Percentiles rank a stretch among this genome's conserved stretches.
phyloP scores from a whole-genome alignment of 306 rosid species.

The Lagenaria siceraria region DNA sequence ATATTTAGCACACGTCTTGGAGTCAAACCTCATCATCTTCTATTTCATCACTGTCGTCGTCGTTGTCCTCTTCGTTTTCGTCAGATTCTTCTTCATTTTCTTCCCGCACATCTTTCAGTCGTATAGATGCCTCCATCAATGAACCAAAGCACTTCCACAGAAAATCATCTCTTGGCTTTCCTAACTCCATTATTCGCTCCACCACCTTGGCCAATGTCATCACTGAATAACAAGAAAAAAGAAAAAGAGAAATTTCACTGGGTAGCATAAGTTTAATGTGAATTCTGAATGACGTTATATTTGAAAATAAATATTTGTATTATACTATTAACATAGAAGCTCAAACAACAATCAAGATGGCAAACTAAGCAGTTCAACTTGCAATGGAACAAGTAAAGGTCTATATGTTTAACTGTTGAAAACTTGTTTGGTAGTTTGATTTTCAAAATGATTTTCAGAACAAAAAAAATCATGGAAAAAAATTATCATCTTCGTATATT shows the following conservation, averaged over 20 bases:
- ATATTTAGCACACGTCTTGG: neutral
- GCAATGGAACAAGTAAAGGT: neutral
- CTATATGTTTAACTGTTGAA: neutral
- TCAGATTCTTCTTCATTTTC: slow-evolving; percentile 35
- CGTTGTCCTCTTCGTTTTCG: slow-evolving; percentile 25
- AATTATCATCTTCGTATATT: neutral
- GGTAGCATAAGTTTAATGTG: neutral
- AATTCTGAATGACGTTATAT: neutral
- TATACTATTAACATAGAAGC: neutral
- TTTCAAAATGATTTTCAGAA: neutral
- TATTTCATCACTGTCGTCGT: slow-evolving; percentile 27
- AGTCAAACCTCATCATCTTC: slow-evolving; percentile 57
- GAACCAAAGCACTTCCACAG: slow-evolving; percentile 45
- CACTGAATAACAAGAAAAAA: slow-evolving; percentile 33
- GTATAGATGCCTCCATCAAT: slow-evolving; percentile 50
- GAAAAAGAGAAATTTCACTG: neutral
- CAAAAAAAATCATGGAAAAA: neutral
- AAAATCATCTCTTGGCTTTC: slow-evolving; percentile 33
- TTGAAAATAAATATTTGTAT: neutral
- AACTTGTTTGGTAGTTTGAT: neutral
- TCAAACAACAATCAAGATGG: neutral
- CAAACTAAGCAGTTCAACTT: neutral
- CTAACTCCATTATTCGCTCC: slow-evolving; percentile 45
- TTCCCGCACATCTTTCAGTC: slow-evolving; percentile 41
- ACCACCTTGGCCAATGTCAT: slow-evolving; percentile 51